A percentile compares a stretch with the other conserved stretches of the same genome.
These are phyloP conservation scores for Pulveroboletus sp. DNA, from an alignment of 768 basidiomycete species.

Conservation along the genomic window DNA sequence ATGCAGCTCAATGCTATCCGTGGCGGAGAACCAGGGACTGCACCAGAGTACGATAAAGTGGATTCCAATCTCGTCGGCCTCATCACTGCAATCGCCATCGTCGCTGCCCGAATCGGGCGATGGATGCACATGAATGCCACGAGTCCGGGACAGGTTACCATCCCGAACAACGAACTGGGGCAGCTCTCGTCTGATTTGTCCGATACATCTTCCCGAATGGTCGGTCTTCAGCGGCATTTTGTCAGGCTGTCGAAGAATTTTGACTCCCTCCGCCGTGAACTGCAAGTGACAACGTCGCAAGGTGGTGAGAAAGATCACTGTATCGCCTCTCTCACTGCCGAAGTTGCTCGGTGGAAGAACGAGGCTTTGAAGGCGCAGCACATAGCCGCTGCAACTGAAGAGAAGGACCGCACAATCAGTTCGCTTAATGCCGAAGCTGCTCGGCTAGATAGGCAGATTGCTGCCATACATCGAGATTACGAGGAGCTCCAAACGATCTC, in stretches of 20 bases:
- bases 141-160: not conserved
- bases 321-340: too few species aligned
- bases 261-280: not conserved
- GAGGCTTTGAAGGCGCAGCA: too few species aligned
- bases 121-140: not conserved
- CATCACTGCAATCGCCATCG: not conserved
- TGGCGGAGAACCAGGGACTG: too few species aligned
- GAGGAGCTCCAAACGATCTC: not conserved
- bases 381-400: too few species aligned
- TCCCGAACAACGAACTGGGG: conserved; percentile 7
- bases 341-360: too few species aligned
- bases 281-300: not conserved
- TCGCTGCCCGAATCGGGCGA: not conserved
- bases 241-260: not conserved
- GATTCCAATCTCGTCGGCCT: not conserved
- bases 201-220: not conserved
- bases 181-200: conserved; percentile 1
- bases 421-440: not conserved
- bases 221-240: conserved; percentile 1
- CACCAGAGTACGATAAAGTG: not conserved
- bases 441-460: not conserved
- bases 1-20: not conserved
- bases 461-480: too few species aligned
- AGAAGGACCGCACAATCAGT: too few species aligned
- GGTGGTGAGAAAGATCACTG: too few species aligned